Evolutionary conservation across 768 basidiomycete genomes (phyloP).

Genomic region (Mycena crocata): DNA sequence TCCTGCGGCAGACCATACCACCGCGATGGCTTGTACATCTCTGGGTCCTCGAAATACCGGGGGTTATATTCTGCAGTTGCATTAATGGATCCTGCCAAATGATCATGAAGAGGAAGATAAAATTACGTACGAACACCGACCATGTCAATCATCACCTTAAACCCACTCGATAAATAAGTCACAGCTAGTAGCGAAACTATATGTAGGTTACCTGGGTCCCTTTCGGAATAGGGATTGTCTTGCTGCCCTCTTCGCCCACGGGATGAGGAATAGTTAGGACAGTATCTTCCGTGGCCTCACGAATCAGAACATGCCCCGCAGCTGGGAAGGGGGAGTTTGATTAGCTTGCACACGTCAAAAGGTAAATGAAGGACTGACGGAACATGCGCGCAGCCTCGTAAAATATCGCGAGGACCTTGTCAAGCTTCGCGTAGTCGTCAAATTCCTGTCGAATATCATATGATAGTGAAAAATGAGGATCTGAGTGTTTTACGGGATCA

Average conservation of each 20-base stretch:
- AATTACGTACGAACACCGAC: constrained; percentile 39
- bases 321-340: constrained; percentile 24
- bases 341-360: background rate
- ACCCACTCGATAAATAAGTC: no score
- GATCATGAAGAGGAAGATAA: background rate
- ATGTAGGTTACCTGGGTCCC: constrained; percentile 34
- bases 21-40: constrained; percentile 61
- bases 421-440: constrained; percentile 36
- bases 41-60: constrained; percentile 60
- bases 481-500: constrained; percentile 44
- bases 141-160: constrained; percentile 46
- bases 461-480: no score
- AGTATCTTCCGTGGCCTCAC: constrained; percentile 44
- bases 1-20: constrained; percentile 59
- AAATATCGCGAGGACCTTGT: constrained; percentile 43
- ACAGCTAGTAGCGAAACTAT: no score
- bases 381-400: constrained; percentile 45
- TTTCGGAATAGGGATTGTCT: constrained; percentile 35
- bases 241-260: constrained; percentile 40
- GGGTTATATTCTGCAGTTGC: constrained; percentile 64
- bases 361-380: constrained; percentile 33
- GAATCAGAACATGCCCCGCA: constrained; percentile 39
- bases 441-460: no score
- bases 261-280: constrained; percentile 40
- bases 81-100: constrained; percentile 1